Evolutionary conservation across 2,329 filamentous ascomycete genomes (phyloP).

Genomic region (Aureobasidium sp.): DNA sequence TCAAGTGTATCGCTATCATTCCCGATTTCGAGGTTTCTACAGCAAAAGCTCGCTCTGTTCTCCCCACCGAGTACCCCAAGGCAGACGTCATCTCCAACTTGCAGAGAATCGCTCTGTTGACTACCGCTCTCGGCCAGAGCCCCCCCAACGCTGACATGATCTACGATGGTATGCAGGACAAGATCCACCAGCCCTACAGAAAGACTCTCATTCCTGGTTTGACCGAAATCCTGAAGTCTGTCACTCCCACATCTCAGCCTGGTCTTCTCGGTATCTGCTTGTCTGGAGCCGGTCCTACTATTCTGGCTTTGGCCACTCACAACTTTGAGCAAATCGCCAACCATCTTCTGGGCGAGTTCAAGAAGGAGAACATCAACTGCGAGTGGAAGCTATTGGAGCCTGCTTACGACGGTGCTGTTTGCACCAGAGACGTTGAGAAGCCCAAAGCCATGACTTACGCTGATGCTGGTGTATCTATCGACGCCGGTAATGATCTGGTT

Average conservation of each 20-base stretch:
- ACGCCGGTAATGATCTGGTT: constrained; percentile 88
- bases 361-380: constrained; percentile 65
- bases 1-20: constrained; percentile 95
- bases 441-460: constrained; percentile 67
- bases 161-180: constrained; percentile 97
- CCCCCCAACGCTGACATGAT: constrained; percentile 91
- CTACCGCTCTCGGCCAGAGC: constrained; percentile 79
- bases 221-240: constrained; percentile 80
- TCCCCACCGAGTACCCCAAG: constrained; percentile 72
- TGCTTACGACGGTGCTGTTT: constrained; percentile 60
- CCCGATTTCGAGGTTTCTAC: constrained; percentile 95
- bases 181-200: constrained; percentile 93
- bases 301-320: constrained; percentile 81
- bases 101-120: constrained; percentile 84
- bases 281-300: constrained; percentile 90
- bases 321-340: constrained; percentile 84
- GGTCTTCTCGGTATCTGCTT: constrained; percentile 91
- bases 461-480: constrained; percentile 86
- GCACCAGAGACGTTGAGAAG: constrained; percentile 25
- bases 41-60: constrained; percentile 76
- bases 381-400: constrained; percentile 84
- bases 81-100: constrained; percentile 92
- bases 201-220: constrained; percentile 86
- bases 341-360: constrained; percentile 61
- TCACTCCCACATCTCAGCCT: constrained; percentile 79